Evolutionary conservation across 495 filamentous ascomycete species (phyloP), one percentile per base, ranked within the genome.

Genomic region (Xylaria castorea): DNA sequence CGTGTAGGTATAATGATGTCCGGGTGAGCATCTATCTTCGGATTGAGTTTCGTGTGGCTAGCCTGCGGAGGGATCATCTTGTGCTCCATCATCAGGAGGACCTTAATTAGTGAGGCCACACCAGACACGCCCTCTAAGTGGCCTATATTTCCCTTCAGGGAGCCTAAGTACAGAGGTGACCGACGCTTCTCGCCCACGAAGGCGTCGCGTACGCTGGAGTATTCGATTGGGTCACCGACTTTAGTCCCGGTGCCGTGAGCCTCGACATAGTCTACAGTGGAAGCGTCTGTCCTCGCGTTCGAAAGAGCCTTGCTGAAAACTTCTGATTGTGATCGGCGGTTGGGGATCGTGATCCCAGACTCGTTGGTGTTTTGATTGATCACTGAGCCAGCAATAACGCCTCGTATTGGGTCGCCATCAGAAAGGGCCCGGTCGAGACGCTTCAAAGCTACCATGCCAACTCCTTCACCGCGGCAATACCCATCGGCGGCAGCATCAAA

Each of bases 381-480:
- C 0, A 79, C 83, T 20, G 83, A 83, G 0, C 78, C 83, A 7
- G 85, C 81, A 62, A 92, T 87, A 1, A 90, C 77, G 20, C 83
- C 86, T 34, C 88, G 80, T 38, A 91, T 86, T 5, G 84, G 83
- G 68, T 87, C 82, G 0, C 81, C 80, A 57, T 85, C 83, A n/a
- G 68, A 68, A 2, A 85, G 58, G 0, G 85, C 90, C 60, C 84
- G 79, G 2, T 73, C 73, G 0, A 91, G 78, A 27, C 74, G 77
- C 74, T 92, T 92, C 20, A 92, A 48, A 9, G 84, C 79, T 0
- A 91, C 61, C 0, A 81, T 78, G 42, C 76, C 84, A 18, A 90
- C 74, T 5, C 81, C 90, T 71, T 93, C 91, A 1, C 81, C 91
- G 12, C 90, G 80, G 0, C 78, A 88, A 79, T 89, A 92, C 0